Evolutionary conservation across 2,329 filamentous ascomycete species (phyloP).

Genomic region (Aspergillus ochraceoroseus): DNA sequence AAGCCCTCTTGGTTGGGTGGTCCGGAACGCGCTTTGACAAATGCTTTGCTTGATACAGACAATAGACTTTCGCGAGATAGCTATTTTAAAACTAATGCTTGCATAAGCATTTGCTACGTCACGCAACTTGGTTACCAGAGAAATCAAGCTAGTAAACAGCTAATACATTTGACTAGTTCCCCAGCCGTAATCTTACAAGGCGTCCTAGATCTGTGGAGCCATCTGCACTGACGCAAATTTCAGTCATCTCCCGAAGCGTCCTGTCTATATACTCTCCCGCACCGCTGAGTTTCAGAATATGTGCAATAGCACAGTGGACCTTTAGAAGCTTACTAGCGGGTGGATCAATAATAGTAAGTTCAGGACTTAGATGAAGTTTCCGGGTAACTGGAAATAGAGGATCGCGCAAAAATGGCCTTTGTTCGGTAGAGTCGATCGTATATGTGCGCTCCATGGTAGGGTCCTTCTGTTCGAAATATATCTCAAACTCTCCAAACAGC

Average conservation of each 20-base stretch:
- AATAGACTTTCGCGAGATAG: too few relatives aligned
- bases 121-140: too few relatives aligned
- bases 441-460: conserved; percentile 15
- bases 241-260: conserved; percentile 25
- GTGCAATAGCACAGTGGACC: conserved; percentile 28
- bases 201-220: conserved; percentile 14
- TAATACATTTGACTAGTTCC: conserved; percentile 1
- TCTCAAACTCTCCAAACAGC: conserved; percentile 20
- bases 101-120: too few relatives aligned
- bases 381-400: conserved; percentile 22
- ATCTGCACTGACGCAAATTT: conserved; percentile 13
- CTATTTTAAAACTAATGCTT: too few relatives aligned
- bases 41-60: too few relatives aligned
- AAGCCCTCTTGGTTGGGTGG: too few relatives aligned
- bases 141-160: too few relatives aligned
- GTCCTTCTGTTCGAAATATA: conserved; percentile 20
- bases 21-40: too few relatives aligned
- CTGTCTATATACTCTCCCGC: conserved; percentile 23
- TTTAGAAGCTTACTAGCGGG: conserved; percentile 26
- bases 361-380: conserved; percentile 22
- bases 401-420: conserved; percentile 18
- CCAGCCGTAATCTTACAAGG: background rate
- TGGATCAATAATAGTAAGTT: conserved; percentile 34
- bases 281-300: conserved; percentile 26
- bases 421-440: conserved; percentile 21